These are phyloP conservation scores for Talaromyces thailandensis DNA, from an alignment of 495 filamentous ascomycete species.

Conservation along the genomic window DNA sequence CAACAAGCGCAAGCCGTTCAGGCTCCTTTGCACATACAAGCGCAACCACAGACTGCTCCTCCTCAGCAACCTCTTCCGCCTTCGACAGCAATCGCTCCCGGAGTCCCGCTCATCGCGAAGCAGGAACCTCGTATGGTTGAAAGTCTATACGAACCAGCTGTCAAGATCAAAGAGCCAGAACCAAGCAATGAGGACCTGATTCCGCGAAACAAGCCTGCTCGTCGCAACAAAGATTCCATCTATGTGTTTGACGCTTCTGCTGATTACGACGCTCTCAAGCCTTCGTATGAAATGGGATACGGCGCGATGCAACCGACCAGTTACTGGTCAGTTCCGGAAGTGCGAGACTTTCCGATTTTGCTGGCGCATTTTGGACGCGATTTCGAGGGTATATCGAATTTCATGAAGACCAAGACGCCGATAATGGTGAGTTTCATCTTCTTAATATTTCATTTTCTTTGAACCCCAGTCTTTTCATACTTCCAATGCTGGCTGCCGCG, in stretches of 20 bases:
- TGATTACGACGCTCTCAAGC: constrained; percentile 22
- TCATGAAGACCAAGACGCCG: constrained; percentile 87
- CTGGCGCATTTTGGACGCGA: constrained; percentile 82
- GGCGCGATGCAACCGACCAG: constrained; percentile 66
- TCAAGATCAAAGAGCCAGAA: constrained; percentile 14
- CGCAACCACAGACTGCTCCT: constrained; percentile 14
- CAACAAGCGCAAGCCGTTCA: constrained; percentile 1
- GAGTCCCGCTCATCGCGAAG: constrained; percentile 16
- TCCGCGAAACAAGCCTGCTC: constrained; percentile 11
- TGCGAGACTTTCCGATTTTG: constrained; percentile 68
- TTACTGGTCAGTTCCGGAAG: constrained; percentile 95
- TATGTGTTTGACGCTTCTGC: constrained; percentile 32
- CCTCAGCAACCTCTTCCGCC: constrained; percentile 11
- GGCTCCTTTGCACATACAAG: not conserved
- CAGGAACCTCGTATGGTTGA: constrained; percentile 26
- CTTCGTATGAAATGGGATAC: constrained; percentile 21
- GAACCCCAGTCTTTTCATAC: not conserved
- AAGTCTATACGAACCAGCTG: constrained; percentile 11
- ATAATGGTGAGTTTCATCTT: constrained; percentile 66
- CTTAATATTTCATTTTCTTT: not conserved
- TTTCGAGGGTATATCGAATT: constrained; percentile 71
- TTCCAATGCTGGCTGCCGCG: not conserved
- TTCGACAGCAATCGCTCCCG: not conserved
- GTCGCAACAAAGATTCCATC: constrained; percentile 28
- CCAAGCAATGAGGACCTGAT: constrained; percentile 16